Evolutionary conservation across 2,329 filamentous ascomycete species (phyloP), one percentile per base, ranked within the genome.

Genomic region (Thyridium curvatum): DNA sequence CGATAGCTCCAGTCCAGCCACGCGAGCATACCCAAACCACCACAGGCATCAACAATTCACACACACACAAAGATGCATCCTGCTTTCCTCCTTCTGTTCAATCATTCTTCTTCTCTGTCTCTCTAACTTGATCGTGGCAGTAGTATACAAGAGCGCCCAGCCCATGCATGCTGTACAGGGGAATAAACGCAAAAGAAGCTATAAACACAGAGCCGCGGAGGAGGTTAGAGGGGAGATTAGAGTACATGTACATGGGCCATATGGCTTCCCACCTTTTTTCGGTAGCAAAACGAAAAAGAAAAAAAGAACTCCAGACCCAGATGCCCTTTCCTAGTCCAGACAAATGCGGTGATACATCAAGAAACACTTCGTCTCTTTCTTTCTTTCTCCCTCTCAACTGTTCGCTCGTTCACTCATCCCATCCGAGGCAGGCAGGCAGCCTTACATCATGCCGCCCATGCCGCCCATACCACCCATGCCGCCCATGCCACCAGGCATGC

Each of bases 391-490:
- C 44, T 39, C 44, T 44, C 49, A n/a, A n/a, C n/a, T n/a, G n/a
- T n/a, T n/a, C n/a, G n/a, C n/a, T n/a, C n/a, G n/a, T n/a, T n/a
- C n/a, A n/a, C n/a, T n/a, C n/a, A n/a, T n/a, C n/a, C n/a, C n/a
- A n/a, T n/a, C n/a, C n/a, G n/a, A n/a, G n/a, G n/a, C n/a, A n/a
- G n/a, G n/a, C n/a, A 50, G 41, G 38, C 41, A 39, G 35, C 59
- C 53, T 74, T 74, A 78, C 74, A 77, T 77, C 74, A 78, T 77
- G 41, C 72, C 72, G n/a, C 73, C 74, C 75, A 79, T 74, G 17
- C 74, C 73, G 9, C 68, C 71, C 68, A 73, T 74, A 34, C 71
- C 71, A 17, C 72, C 72, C 82, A 86, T 86, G 50, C 78, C 79
- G 32, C 77, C 79, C 75, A 80, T 81, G 46, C 77, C 80, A 35